These are phyloP conservation scores for Penicillium turbatum DNA, from an alignment of 495 filamentous ascomycete species.

Conservation along the genomic window DNA sequence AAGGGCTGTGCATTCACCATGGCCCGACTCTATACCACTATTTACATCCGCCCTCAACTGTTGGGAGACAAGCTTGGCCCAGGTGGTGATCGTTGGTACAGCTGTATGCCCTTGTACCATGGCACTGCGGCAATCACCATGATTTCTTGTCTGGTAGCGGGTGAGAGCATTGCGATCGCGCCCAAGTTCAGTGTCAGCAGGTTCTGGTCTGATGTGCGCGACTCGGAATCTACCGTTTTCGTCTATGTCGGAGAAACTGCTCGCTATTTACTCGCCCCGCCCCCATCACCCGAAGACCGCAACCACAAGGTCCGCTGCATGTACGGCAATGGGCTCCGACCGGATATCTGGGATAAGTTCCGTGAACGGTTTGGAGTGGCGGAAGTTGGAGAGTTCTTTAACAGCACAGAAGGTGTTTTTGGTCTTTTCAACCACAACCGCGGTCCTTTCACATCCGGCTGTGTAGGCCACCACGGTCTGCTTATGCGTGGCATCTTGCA, in stretches of 20 bases:
- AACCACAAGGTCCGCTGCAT: slow-evolving; percentile 63
- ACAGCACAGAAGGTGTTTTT: slow-evolving; percentile 61
- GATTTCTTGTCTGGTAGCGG: slow-evolving; percentile 51
- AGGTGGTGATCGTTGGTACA: slow-evolving; percentile 61
- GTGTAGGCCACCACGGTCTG: slow-evolving; percentile 70
- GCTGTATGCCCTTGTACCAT: slow-evolving; percentile 80
- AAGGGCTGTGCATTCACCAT: slow-evolving; percentile 57
- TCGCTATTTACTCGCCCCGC: slow-evolving; percentile 68
- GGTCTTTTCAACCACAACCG: slow-evolving; percentile 52
- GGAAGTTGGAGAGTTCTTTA: slow-evolving; percentile 62
- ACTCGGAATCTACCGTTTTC: slow-evolving; percentile 63
- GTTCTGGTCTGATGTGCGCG: slow-evolving; percentile 74
- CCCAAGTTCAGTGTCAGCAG: slow-evolving; percentile 63
- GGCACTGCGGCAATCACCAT: slow-evolving; percentile 61
- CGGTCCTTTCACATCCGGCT: slow-evolving; percentile 56
- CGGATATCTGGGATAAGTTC: slow-evolving; percentile 72
- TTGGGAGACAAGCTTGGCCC: slow-evolving; percentile 35
- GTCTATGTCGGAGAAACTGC: slow-evolving; percentile 83
- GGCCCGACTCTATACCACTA: slow-evolving; percentile 28
- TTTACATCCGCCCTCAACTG: slow-evolving; percentile 21
- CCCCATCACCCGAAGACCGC: slow-evolving; percentile 58
- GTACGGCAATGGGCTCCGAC: slow-evolving; percentile 73
- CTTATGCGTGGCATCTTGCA: slow-evolving; percentile 47
- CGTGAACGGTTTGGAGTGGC: slow-evolving; percentile 58
- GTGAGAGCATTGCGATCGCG: slow-evolving; percentile 61